phyloP scores from a whole-genome alignment of 1,284 basidiomycete genomes.

The Ustilago lituana region DNA sequence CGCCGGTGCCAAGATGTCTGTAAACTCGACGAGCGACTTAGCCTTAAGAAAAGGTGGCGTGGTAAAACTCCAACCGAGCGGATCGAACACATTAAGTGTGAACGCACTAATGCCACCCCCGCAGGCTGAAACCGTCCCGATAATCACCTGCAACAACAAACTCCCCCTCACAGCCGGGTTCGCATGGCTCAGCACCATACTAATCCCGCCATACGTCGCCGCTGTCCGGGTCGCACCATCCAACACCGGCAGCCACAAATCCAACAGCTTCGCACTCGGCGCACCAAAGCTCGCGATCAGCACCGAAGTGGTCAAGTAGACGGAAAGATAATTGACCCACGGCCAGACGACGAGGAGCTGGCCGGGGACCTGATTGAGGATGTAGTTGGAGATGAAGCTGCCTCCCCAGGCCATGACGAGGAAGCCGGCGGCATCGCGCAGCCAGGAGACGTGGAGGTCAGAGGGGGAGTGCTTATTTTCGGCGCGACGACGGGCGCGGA shows the following conservation, averaged over 20 bases:
- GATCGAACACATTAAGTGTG: conserved; percentile 53
- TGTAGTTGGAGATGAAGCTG: conserved; percentile 48
- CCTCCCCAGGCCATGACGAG: conserved; percentile 63
- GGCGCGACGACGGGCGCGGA: conserved; percentile 19
- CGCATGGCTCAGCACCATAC: conserved; percentile 40
- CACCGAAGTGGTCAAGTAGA: conserved; percentile 27
- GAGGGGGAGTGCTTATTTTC: conserved; percentile 15
- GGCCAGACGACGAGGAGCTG: conserved; percentile 51
- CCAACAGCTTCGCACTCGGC: conserved; percentile 39
- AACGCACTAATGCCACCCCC: conserved; percentile 57
- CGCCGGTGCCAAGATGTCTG: conserved; percentile 52
- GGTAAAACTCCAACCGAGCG: conserved; percentile 49
- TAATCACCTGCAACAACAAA: conserved; percentile 46
- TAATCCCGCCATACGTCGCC: conserved; percentile 48
- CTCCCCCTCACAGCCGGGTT: conserved; percentile 30
- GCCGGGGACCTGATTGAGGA: conserved; percentile 47
- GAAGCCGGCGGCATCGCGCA: conserved; percentile 52
- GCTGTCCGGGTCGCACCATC: conserved; percentile 55
- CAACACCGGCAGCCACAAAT: conserved; percentile 46
- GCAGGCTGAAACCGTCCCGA: conserved; percentile 54
- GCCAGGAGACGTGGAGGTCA: conserved; percentile 24
- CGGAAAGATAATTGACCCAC: conserved; percentile 53
- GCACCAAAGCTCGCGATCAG: conserved; percentile 15
- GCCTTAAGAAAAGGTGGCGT: conserved; percentile 55
- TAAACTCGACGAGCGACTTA: conserved; percentile 35